Evolutionary conservation across 192 early-diverging fungal genomes (phyloP).

Genomic region (Diversispora eburnea): DNA sequence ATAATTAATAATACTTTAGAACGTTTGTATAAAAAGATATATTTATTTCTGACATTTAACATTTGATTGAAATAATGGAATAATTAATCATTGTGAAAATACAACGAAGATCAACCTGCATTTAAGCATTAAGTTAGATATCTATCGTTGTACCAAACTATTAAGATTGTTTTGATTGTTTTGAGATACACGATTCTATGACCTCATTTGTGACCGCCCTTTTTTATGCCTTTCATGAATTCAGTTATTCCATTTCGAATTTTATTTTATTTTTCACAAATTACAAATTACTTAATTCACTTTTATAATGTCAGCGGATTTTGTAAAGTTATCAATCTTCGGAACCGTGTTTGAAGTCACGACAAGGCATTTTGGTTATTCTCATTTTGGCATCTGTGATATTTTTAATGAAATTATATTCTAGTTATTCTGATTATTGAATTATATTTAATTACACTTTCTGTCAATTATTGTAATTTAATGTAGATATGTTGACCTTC

Average conservation of each 20-base stretch:
- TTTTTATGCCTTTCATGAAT: background rate
- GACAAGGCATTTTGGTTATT: slow-evolving; percentile 43
- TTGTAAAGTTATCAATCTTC: slow-evolving; percentile 74
- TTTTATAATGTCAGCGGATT: slow-evolving; percentile 33
- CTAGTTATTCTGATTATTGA: background rate
- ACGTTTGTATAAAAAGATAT: no score
- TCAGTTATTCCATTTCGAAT: background rate
- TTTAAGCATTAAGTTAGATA: no score
- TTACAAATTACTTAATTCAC: background rate
- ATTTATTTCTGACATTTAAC: no score
- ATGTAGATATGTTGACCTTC: slow-evolving; percentile 80
- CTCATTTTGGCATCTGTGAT: background rate
- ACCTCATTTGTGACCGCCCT: background rate
- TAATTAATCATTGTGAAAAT: no score
- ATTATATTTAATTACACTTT: background rate
- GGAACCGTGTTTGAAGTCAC: slow-evolving; percentile 84
- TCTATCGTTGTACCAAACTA: no score
- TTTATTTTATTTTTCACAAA: background rate
- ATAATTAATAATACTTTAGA: no score
- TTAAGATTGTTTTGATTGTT: no score
- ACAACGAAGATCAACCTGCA: no score
- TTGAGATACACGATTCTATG: background rate
- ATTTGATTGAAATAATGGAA: no score
- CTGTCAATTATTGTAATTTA: background rate
- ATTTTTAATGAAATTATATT: background rate